Evolutionary conservation across 768 basidiomycete species (phyloP), one percentile per base, ranked within the genome.

Genomic region (Mycena belliarum): DNA sequence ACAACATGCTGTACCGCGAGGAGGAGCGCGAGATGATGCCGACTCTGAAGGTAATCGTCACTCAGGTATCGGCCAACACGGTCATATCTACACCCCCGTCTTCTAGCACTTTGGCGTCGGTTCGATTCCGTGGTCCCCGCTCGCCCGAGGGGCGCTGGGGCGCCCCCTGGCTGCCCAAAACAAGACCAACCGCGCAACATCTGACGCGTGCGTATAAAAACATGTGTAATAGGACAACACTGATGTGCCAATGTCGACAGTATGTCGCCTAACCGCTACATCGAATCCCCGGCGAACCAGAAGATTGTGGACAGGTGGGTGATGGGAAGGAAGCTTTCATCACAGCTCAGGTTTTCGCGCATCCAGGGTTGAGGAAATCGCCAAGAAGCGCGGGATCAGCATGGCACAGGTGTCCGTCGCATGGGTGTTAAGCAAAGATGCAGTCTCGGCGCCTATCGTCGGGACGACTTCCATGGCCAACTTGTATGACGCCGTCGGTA

Each of bases 21-120:
- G 86, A 88, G 60, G 86, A 84, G 66, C 73, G 83, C 3, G 83
- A 84, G 65, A 83, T 84, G 82, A 82, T 85, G 65, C 85, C 86
- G 4, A 80, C 79, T 2, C 68, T 83, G 32, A 81, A 82, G 73
- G 82, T 79, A 33, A 20, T 16, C 1, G 7, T 32, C 7, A 6
- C 12, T 4, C 2, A 32, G 14, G 11, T 35, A 38, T 26, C 1
- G 40, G 11, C 46, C 8, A 40, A 24, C 24, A 10, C 14, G 11
- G 9, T 6, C 4, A 15, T 21, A 26, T 15, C 6, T 23, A 8
- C 37, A 35, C 35, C 14, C 18, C 2, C 7, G 7, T 20, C 20
- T 15, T 10, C 2, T 15, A 82, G 79, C 66, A 79, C 57, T 77
- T 82, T 33, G 82, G 82, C 21, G 80, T 83, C 29, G 84, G 82